Evolutionary conservation across 768 basidiomycete genomes (phyloP).

Genomic region (Amanita inopinata): DNA sequence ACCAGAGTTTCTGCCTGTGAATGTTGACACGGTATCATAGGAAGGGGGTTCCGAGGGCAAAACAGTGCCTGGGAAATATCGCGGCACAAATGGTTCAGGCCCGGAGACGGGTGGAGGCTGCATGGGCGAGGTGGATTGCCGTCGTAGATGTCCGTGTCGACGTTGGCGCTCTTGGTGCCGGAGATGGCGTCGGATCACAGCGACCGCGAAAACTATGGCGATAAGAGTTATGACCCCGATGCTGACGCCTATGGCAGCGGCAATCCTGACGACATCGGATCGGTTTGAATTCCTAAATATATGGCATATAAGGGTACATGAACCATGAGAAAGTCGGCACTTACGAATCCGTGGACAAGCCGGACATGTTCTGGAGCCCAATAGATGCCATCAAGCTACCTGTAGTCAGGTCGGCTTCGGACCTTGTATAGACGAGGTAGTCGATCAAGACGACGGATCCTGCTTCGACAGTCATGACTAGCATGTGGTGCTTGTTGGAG

Average conservation of each 20-base stretch:
- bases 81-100: slow-evolving; percentile 41
- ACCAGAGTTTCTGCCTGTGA: background rate
- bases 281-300: background rate
- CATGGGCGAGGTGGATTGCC: slow-evolving; percentile 25
- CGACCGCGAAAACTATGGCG: slow-evolving; percentile 38
- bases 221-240: slow-evolving; percentile 41
- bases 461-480: slow-evolving; percentile 33
- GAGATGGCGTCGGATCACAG: slow-evolving; percentile 36
- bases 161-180: slow-evolving; percentile 3
- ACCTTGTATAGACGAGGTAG: slow-evolving; percentile 31
- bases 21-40: slow-evolving; percentile 13
- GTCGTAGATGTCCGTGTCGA: slow-evolving; percentile 2
- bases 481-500: slow-evolving; percentile 27
- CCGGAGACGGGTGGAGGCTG: slow-evolving; percentile 35
- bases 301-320: slow-evolving; percentile 14
- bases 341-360: slow-evolving; percentile 18
- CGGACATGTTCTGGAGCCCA: too few species aligned
- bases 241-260: slow-evolving; percentile 40
- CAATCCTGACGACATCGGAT: slow-evolving; percentile 18
- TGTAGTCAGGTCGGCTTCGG: background rate
- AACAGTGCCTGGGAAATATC: slow-evolving; percentile 45
- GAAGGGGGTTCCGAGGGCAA: slow-evolving; percentile 31
- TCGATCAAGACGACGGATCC: slow-evolving; percentile 41
- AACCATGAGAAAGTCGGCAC: slow-evolving; percentile 25
- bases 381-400: too few species aligned